Conservation (phyloP, 2,329 filamentous ascomycete species). For the Coniochaeta sp. region DNA sequence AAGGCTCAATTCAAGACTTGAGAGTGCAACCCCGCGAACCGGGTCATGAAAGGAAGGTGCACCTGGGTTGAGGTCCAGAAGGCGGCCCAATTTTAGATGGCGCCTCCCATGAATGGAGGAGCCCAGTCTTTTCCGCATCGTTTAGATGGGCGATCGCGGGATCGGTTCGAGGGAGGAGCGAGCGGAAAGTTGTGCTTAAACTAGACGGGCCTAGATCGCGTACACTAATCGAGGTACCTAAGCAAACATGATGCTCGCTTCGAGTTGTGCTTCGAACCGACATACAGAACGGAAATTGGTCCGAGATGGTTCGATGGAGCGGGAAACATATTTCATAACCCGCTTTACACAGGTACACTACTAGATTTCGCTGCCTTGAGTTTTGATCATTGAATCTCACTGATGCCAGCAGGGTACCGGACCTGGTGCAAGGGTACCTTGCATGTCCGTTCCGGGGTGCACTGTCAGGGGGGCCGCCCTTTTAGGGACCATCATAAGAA, state of each 20-base stretch:
- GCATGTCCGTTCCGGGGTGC: not conserved
- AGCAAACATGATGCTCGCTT: not conserved
- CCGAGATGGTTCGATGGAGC: no score
- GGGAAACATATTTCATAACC: no score
- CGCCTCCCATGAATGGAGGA: not conserved
- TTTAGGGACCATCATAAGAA: not conserved
- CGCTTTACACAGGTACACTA: no score
- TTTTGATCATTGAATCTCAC: no score
- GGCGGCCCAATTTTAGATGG: not conserved
- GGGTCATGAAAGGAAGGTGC: not conserved
- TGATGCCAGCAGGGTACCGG: no score
- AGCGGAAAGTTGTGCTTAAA: not conserved
- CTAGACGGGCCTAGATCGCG: not conserved
- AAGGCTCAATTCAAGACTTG: not conserved
- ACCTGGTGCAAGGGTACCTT: not conserved
- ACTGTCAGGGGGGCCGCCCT: not conserved
- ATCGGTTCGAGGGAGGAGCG: not conserved
- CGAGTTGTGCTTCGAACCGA: not conserved
- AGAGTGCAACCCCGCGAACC: not conserved
- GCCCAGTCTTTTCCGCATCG: not conserved
- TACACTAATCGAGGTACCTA: no score
- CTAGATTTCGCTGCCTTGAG: no score
- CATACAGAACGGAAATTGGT: no score
- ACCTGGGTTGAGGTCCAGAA: not conserved
- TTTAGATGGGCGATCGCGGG: not conserved